Conservation (phyloP, 306 rosid genomes). For the Argentina anserina region DNA sequence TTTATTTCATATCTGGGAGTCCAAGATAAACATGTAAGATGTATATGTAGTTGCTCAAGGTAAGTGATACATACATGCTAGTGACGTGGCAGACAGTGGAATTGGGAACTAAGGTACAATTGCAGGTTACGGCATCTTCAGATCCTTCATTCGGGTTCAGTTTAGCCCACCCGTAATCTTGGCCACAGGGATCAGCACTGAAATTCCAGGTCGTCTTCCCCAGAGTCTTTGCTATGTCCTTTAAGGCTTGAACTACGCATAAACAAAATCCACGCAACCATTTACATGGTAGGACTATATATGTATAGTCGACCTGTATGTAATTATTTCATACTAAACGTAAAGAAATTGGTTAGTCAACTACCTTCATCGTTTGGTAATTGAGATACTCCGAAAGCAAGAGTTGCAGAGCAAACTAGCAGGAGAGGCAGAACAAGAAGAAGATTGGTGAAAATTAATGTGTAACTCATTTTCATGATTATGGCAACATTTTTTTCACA, state of each 20-base stretch:
- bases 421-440: constrained; percentile 13
- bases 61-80: constrained; percentile 37
- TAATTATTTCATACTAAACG: not conserved
- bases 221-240: constrained; percentile 37
- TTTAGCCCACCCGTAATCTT: constrained; percentile 34
- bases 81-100: constrained; percentile 47
- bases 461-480: not conserved
- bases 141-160: constrained; percentile 4
- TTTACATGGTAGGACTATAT: too few relatives aligned
- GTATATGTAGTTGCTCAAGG: too few relatives aligned
- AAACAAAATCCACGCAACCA: not conserved
- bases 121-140: constrained; percentile 37
- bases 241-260: constrained; percentile 42
- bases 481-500: not conserved
- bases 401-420: constrained; percentile 8
- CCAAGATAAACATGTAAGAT: too few relatives aligned
- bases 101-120: constrained; percentile 22
- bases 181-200: constrained; percentile 49
- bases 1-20: too few relatives aligned
- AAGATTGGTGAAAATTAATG: not conserved
- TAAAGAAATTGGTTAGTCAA: not conserved
- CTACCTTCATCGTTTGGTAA: constrained; percentile 33
- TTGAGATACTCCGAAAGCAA: constrained; percentile 25
- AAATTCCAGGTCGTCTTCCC: constrained; percentile 52
- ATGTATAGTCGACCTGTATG: too few relatives aligned